Base-by-base conservation (phyloP, 176 grass and related monocot genomes). In the Oryza australiensis region DNA sequence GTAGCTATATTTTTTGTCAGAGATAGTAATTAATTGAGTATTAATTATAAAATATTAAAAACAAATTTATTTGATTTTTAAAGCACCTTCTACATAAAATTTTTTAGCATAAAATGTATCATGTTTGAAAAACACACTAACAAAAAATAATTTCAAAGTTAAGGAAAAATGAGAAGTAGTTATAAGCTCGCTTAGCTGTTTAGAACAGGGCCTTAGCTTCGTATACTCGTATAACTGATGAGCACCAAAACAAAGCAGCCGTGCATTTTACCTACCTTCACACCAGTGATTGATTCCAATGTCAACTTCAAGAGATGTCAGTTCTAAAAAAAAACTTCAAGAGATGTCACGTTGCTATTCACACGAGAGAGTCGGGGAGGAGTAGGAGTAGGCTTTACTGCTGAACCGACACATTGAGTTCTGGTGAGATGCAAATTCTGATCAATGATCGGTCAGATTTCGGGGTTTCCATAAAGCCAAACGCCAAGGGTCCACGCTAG, bases 181-280 rank as follows among this genome's bases (percentile, higher is more conserved):
- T n/a, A n/a, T n/a, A n/a, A n/a, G n/a, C n/a, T n/a, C n/a, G n/a
- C n/a, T n/a, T n/a, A n/a, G n/a, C n/a, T n/a, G n/a, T n/a, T n/a
- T n/a, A n/a, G n/a, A n/a, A n/a, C n/a, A n/a, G n/a, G n/a, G n/a
- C n/a, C n/a, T 7, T 12, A 55, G 1, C 51, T 55, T 55, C 18
- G 22, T 20, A 9, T 9, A 9, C 51, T n/a, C 18, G 20, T 55
- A 32, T 32, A 55, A 55, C 51, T 9, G 20, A 1, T n/a, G 23
- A n/a, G 62, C 30, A 69, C 64, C 78, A 35, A 70, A 37, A 69
- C 23, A 28, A 59, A 59, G 30, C 46, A 22, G 53, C n/a, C 14
- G 68, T 80, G 53, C 32, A 70, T 80, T 57, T 80, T 79, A 80
- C 78, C 64, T 38, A 59, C 9, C 29, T 53, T 30, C 20, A 32